Evolutionary conservation across 192 early-diverging fungal species (phyloP), one percentile per base, ranked within the genome.

Genomic region (Coemansia sp.): DNA sequence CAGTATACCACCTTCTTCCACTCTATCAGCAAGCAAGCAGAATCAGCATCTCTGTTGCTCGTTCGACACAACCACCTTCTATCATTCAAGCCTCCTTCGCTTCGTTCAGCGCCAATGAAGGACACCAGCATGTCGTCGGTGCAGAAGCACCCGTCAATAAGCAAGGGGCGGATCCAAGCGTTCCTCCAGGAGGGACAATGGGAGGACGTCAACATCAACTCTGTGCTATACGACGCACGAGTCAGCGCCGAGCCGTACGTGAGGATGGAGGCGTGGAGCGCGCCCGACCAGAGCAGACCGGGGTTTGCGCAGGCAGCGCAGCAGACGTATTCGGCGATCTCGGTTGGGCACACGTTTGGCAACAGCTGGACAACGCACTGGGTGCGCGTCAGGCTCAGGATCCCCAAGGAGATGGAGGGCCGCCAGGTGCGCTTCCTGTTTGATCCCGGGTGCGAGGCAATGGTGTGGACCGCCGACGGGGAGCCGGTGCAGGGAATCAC

Each of bases 391-490:
- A 74, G 74, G 37, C 76, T 96, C n/a, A 72, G 67, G 49, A 86
- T 99, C 32, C 98, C 95, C 4, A 64, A 76, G 1, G 68, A 71
- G 62, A 69, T 74, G 63, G 86, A 71, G 11, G 90, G 89, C 47
- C 85, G 94, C 68, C 88, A 89, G 59, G 93, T 99, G n/a, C 84
- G 89, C 42, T 84, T 99, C 18, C 56, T 91, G 18, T 99, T 95
- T 83, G 91, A 99, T 73, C 86, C 95, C 10, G 78, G 82, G 64
- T 94, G 89, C 71, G 96, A 99, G 76, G 95, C 85, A 16, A 80
- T 98, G 82, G 76, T 99, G n/a, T 99, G 94, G 93, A 89, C 92
- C 5, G 84, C 68, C 15, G 85, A 90, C 8, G 95, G 98, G 2
- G 70, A 88, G 56, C 89, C 93, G 1, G 77, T 97, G 21, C 91